A percentile compares a stretch with the other conserved stretches of the same genome.
Conservation (phyloP, 1,284 basidiomycete species). For the Papiliotrema nemorosa region DNA sequence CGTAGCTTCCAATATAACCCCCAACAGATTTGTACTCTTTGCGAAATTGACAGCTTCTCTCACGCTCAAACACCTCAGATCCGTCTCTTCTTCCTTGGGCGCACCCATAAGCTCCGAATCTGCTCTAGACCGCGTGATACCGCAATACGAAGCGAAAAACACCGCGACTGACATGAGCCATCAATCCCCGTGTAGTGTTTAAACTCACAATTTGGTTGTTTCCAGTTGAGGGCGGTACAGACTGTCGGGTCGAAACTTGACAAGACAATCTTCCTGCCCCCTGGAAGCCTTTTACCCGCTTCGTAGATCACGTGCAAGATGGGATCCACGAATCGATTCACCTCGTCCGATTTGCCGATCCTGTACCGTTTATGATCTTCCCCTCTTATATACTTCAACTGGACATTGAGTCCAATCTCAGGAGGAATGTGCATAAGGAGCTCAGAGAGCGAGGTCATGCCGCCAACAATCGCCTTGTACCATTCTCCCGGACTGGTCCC, state of each 20-base stretch:
- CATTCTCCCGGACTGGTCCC: slow-evolving; percentile 56
- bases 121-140: slow-evolving; percentile 53
- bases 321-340: slow-evolving; percentile 77
- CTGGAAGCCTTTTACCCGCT: slow-evolving; percentile 52
- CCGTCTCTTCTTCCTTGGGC: slow-evolving; percentile 49
- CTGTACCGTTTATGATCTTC: slow-evolving; percentile 55
- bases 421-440: slow-evolving; percentile 73
- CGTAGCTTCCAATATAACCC: slow-evolving; percentile 85
- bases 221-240: slow-evolving; percentile 83
- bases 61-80: slow-evolving; percentile 64
- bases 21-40: slow-evolving; percentile 87
- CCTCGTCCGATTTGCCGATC: slow-evolving; percentile 57
- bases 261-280: slow-evolving; percentile 69
- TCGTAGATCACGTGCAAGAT: slow-evolving; percentile 74
- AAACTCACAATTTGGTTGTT: slow-evolving; percentile 88
- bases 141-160: slow-evolving; percentile 87
- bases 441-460: slow-evolving; percentile 67
- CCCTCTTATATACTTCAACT: slow-evolving; percentile 62
- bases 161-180: slow-evolving; percentile 69
- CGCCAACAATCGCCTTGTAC: slow-evolving; percentile 55
- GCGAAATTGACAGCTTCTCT: slow-evolving; percentile 92
- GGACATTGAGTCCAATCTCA: slow-evolving; percentile 71
- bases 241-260: slow-evolving; percentile 83
- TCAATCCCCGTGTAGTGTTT: slow-evolving; percentile 9
- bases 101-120: slow-evolving; percentile 40